Evolutionary conservation across 148 eudicot genomes (phyloP), one percentile per base, ranked within the genome.

Genomic region (Heliosperma pusillum): DNA sequence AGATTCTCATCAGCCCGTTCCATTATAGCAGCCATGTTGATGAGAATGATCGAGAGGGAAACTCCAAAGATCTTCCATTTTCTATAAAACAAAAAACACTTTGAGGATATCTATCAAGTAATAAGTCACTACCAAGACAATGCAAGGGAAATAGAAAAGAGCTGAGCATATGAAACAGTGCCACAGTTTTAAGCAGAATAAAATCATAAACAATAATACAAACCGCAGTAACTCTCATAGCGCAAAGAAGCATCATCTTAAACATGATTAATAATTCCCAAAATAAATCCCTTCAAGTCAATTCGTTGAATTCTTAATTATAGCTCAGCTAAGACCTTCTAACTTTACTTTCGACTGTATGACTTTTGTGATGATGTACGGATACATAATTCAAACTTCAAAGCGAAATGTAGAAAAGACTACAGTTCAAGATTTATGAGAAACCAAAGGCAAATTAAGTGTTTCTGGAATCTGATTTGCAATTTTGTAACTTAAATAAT

Each of bases 1-100:
- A 95, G 92, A 73, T 90, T 92, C 72, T 95, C 98, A 78, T 95
- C 98, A 21, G 98, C 97, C 0, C 92, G 87, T 76, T 95, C 98
- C 93, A 95, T 87, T 68, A 95, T 90, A 19, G 97, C 89, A 20
- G 97, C 98, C 88, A 95, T 67, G 86, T 95, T 95, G 83, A 95
- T 90, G 74, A 95, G 90, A 63, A 94, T 80, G 40, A 94, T 75
- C 60, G 98, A 91, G 7, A 94, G 89, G 61, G 97, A 90, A 60
- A 90, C 71, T 75, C 98, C 96, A 4, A 86, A 86, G 62, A 90
- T 56, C 77, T 73, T 91, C 79, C 87, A 87, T 73, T 82, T 78
- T 56, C 97, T 91, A 86, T 53, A 62, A 76, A 74, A 71, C 40
- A 64, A 70, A 7, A 70, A 52, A n/a, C 7, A 47, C 1, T 13